Percentiles rank a stretch among this genome's conserved stretches.
Evolutionary conservation across 1,284 basidiomycete species (phyloP).

Genomic region (Takashimella tepidaria): DNA sequence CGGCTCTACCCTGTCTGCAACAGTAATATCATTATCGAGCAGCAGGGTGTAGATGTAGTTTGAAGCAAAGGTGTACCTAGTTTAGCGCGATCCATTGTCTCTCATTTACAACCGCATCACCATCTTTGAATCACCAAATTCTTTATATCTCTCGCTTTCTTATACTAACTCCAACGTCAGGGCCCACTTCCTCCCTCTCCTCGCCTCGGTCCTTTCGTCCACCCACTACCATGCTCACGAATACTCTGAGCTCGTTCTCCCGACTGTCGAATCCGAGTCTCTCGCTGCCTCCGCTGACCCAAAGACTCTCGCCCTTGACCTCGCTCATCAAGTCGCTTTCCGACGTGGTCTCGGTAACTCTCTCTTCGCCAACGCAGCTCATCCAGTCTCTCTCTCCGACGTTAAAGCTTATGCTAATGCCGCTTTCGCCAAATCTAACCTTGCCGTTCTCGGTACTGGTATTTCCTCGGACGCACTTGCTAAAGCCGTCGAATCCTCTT

Average conservation of each 20-base stretch:
- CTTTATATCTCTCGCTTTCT: neutral
- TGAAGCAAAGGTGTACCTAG: no score
- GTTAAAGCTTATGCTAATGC: conserved; percentile 67
- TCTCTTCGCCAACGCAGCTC: conserved; percentile 70
- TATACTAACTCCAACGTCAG: conserved; percentile 48
- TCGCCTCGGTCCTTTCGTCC: conserved; percentile 75
- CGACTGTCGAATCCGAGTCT: conserved; percentile 66
- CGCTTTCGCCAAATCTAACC: conserved; percentile 68
- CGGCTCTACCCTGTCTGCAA: no score
- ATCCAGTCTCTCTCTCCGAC: conserved; percentile 59
- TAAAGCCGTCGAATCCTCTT: conserved; percentile 65
- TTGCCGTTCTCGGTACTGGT: conserved; percentile 80
- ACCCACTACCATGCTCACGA: conserved; percentile 81
- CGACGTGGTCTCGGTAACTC: conserved; percentile 82
- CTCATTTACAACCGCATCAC: no score
- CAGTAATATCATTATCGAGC: no score
- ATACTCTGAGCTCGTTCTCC: conserved; percentile 76
- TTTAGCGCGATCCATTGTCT: no score
- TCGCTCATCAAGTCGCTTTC: conserved; percentile 84
- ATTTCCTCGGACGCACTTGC: conserved; percentile 67
- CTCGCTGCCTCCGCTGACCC: conserved; percentile 60
- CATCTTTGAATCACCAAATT: no score
- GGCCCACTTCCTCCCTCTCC: conserved; percentile 76
- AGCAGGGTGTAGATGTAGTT: no score
- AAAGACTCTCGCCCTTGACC: conserved; percentile 57